Percentiles rank a stretch among this genome's conserved stretches.
Conservation (phyloP, 768 basidiomycete genomes). For the Calocera viscosa region DNA sequence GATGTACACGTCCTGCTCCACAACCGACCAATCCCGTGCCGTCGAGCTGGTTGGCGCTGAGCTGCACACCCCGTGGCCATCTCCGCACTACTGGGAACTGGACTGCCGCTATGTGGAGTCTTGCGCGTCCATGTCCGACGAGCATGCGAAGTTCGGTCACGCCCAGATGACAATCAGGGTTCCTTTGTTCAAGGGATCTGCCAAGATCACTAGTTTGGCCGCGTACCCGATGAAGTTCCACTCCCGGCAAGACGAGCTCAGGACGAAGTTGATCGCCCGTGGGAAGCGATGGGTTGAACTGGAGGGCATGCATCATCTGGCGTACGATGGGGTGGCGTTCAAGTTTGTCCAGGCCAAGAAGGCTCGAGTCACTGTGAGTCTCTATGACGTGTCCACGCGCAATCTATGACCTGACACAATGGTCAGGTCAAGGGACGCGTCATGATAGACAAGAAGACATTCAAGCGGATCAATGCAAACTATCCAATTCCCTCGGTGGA, state of each 20-base stretch:
- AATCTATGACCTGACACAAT: not conserved
- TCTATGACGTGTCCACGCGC: not conserved
- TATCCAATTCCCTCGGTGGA: slow-evolving; percentile 22
- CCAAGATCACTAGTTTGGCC: slow-evolving; percentile 39
- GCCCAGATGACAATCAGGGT: slow-evolving; percentile 35
- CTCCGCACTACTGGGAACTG: slow-evolving; percentile 35
- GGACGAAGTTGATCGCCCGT: slow-evolving; percentile 33
- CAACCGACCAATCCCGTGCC: slow-evolving; percentile 41
- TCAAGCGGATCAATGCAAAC: slow-evolving; percentile 41
- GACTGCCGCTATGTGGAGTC: slow-evolving; percentile 15
- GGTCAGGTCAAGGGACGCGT: slow-evolving; percentile 42
- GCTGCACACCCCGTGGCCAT: slow-evolving; percentile 30
- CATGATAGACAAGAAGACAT: slow-evolving; percentile 49
- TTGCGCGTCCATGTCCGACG: not conserved
- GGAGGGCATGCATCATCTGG: slow-evolving; percentile 40
- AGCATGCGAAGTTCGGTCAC: slow-evolving; percentile 29
- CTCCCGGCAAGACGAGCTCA: slow-evolving; percentile 33
- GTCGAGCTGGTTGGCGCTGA: slow-evolving; percentile 30
- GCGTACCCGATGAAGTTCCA: slow-evolving; percentile 45
- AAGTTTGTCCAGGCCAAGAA: slow-evolving; percentile 26
- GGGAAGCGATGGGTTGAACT: slow-evolving; percentile 46
- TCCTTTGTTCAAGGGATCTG: slow-evolving; percentile 37
- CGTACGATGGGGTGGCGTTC: slow-evolving; percentile 42
- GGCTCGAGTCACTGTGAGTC: slow-evolving; percentile 38
- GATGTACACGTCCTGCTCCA: slow-evolving; percentile 40